Base-by-base conservation (phyloP, 495 filamentous ascomycete genomes). In the Hamigera avellanea region DNA sequence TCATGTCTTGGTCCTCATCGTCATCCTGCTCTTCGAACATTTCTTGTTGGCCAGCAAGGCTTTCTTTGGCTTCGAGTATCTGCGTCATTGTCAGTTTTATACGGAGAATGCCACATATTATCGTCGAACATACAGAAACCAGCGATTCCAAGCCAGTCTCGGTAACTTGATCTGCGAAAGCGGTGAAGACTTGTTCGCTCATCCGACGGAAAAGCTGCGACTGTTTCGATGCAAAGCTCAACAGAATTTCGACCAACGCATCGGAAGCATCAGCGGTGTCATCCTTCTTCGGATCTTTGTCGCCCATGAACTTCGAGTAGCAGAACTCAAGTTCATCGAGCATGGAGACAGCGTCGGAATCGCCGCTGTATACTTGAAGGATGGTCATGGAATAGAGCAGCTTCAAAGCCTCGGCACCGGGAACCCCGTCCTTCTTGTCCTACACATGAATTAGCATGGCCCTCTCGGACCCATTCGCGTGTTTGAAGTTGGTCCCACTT, bases 341-440 rank as follows among this genome's bases (percentile, higher is more conserved):
- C 42, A 87, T 75, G 2, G 69, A 70, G 1, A 86, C 66, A 5
- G 87, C 83, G 45, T 96, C 91, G 0, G 81, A 69, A 39, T 93
- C 85, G 14, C 81, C 83, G 47, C 86, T 82, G 59, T 91, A 89
- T n/a, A 94, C 69, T 49, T 94, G 84, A 19, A 95, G 57, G 32
- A 95, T 73, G 1, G 81, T 79, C 38, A 93, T 68, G n/a, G 83
- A 82, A 54, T 91, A 88, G 6, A 95, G 66, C 6, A 95, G 67
- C 29, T 78, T 77, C 42, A 93, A 80, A 0, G 83, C 81, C 26
- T 75, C 50, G 37, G 61, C 44, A 36, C 59, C 49, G 8, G 57
- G 48, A 13, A 39, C 43, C 32, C 60, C 51, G 2, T 52, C 53
- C 28, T 62, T 59, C 41, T 63, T 61, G n/a, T 64, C 56, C 59